Conservation (phyloP, 2,329 filamentous ascomycete genomes). For the Bipolaris sorokiniana region DNA sequence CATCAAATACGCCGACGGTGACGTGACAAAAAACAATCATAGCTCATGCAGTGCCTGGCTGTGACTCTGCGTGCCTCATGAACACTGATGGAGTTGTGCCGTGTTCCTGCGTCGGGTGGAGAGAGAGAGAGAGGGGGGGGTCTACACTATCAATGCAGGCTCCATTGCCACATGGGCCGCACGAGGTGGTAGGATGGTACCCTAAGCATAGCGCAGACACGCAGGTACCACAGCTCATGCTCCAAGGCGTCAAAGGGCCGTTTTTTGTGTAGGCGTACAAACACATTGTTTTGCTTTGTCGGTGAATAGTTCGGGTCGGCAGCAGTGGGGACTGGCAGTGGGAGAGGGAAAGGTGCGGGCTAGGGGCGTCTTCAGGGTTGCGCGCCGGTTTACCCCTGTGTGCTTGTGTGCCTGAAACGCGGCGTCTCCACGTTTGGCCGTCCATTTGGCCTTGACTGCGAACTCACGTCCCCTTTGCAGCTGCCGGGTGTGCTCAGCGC, state of each 20-base stretch:
- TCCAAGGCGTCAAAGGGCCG: not conserved
- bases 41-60: conserved; percentile 2
- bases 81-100: not conserved
- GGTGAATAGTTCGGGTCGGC: conserved; percentile 5
- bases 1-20: not conserved
- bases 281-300: not conserved
- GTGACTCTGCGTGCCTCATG: conserved; percentile 15
- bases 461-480: conserved; percentile 1
- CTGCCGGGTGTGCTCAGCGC: conserved; percentile 15
- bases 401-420: conserved; percentile 19
- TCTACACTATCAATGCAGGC: conserved; percentile 1
- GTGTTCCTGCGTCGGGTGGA: conserved; percentile 17
- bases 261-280: not conserved
- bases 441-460: conserved; percentile 9
- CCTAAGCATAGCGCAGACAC: not conserved
- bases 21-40: too few species aligned
- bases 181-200: not conserved
- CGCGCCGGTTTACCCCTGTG: conserved; percentile 2
- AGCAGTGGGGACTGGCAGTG: not conserved
- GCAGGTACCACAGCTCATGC: not conserved
- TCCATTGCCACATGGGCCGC: not conserved
- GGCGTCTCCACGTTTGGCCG: conserved; percentile 5
- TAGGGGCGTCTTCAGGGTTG: conserved; percentile 1
- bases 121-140: not conserved
- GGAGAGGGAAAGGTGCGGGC: not conserved